Percentiles rank a stretch among this genome's conserved stretches.
Conservation (phyloP, 345 rosid species). For the Schrenkiella parvula region DNA sequence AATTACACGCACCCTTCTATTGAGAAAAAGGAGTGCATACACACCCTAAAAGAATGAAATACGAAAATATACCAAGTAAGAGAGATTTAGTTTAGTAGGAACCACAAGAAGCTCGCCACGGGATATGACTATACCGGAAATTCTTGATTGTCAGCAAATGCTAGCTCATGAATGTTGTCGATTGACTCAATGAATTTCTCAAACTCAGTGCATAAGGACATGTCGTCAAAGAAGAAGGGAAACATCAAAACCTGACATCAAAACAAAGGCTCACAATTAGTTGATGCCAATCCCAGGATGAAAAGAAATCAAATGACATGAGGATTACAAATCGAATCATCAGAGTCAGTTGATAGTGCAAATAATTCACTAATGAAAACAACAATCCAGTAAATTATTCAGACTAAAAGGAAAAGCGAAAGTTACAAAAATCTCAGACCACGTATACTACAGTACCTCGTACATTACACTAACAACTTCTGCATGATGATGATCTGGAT, state of each 20-base stretch:
- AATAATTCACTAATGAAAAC: not conserved
- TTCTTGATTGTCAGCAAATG: constrained; percentile 84
- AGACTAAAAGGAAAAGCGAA: not conserved
- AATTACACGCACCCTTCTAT: constrained; percentile 79
- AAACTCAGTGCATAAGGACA: constrained; percentile 67
- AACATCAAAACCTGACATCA: constrained; percentile 84
- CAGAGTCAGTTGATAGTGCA: not conserved
- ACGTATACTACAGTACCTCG: constrained; percentile 54
- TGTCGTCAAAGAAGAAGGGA: constrained; percentile 80
- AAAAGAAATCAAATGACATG: not conserved
- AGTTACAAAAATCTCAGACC: not conserved
- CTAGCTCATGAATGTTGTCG: constrained; percentile 86
- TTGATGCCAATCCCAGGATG: not conserved
- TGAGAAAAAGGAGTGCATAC: constrained; percentile 81
- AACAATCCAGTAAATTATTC: not conserved
- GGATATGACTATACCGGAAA: constrained; percentile 63
- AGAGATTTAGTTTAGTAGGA: constrained; percentile 9
- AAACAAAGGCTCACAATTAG: constrained; percentile 9
- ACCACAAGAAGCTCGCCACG: constrained; percentile 1
- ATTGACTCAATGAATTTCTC: constrained; percentile 84
- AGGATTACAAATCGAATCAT: not conserved
- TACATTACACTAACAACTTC: constrained; percentile 86
- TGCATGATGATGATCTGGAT: constrained; percentile 64
- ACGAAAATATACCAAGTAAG: constrained; percentile 20
- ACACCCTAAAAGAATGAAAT: constrained; percentile 58